Percentiles rank a stretch among this genome's conserved stretches.
Evolutionary conservation across 768 basidiomycete genomes (phyloP).

Genomic region (Kwoniella shandongensis): DNA sequence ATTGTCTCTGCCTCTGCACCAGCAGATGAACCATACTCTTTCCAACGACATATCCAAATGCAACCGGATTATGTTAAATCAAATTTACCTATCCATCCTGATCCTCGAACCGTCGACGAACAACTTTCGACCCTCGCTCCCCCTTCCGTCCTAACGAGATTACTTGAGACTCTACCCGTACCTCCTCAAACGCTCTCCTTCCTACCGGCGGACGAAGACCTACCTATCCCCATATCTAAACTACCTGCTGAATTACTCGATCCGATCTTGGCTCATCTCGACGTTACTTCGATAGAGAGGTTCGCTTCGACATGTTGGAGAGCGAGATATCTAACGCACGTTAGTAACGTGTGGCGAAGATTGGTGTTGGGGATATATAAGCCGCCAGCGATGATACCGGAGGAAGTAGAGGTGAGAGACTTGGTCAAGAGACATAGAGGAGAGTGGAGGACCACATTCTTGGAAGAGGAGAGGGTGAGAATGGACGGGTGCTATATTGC

Average conservation of each 20-base stretch:
- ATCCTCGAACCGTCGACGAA: neutral
- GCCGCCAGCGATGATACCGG: conserved; percentile 69
- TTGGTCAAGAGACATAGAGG: conserved; percentile 61
- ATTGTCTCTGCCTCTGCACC: conserved; percentile 38
- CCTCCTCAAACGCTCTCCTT: conserved; percentile 55
- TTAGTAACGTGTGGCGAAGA: conserved; percentile 66
- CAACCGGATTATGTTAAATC: conserved; percentile 43
- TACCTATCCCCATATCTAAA: conserved; percentile 60
- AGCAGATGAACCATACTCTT: conserved; percentile 37
- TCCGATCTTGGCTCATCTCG: conserved; percentile 65
- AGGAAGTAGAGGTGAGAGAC: conserved; percentile 54
- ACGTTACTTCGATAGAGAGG: conserved; percentile 69
- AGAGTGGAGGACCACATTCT: conserved; percentile 73
- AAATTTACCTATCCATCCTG: neutral
- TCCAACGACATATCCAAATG: conserved; percentile 45
- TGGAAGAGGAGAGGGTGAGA: conserved; percentile 81
- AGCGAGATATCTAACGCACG: conserved; percentile 70
- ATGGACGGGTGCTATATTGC: conserved; percentile 88
- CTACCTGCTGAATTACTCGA: conserved; percentile 78
- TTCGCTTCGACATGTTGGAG: conserved; percentile 74
- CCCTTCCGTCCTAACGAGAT: conserved; percentile 23
- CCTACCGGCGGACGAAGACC: conserved; percentile 67
- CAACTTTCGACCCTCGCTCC: conserved; percentile 3
- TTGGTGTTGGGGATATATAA: conserved; percentile 60
- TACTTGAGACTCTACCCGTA: conserved; percentile 20